Evolutionary conservation across 2,329 filamentous ascomycete genomes (phyloP), one percentile per base, ranked within the genome.

Genomic region (Paradendryphiella salina): DNA sequence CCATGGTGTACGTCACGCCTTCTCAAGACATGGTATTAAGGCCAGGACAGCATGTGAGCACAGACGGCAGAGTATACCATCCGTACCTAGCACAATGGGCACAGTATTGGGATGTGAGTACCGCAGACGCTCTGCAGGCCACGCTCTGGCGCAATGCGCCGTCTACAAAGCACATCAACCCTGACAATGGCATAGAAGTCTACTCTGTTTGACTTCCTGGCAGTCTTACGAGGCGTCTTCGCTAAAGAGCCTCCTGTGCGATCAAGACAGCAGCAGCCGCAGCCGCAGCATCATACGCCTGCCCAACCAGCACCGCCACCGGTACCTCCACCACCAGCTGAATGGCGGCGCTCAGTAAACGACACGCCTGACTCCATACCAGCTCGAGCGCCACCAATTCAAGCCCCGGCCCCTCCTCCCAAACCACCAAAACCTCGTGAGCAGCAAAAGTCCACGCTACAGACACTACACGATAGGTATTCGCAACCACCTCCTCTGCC

Each of bases 181-280:
- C 59, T 65, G 40, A 68, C 43, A 2, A 9, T 14, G 1, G n/a
- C 13, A 41, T 66, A 82, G 90, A 93, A 90, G 78, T 95, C 90
- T 0, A 92, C 85, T 26, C 77, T 96, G 2, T 77, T 88, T 34
- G 91, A 96, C 67, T 90, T 97, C 50, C 76, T 97, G 2, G 85
- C 84, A 13, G 88, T 96, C 21, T 76, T 99, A 3, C 83, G 88
- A 60, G 90, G 94, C 46, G 80, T 97, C 17, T 99, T 99, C 69
- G 87, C 91, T 31, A 96, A 95, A 74, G 94, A 99, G 66, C 94
- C 94, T 7, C 94, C 94, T 0, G 89, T 97, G 3, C 85, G 94
- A 53, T 85, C 91, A 28, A 86, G 85, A 64, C 77, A 79, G 60
- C 76, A 76, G 46, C 64, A 60, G 35, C 50, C 52, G 14, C 77